Percentiles rank a stretch among this genome's conserved stretches.
Evolutionary conservation across 192 early-diverging fungal species (phyloP).

Genomic region (Jimgerdemannia lactiflua): DNA sequence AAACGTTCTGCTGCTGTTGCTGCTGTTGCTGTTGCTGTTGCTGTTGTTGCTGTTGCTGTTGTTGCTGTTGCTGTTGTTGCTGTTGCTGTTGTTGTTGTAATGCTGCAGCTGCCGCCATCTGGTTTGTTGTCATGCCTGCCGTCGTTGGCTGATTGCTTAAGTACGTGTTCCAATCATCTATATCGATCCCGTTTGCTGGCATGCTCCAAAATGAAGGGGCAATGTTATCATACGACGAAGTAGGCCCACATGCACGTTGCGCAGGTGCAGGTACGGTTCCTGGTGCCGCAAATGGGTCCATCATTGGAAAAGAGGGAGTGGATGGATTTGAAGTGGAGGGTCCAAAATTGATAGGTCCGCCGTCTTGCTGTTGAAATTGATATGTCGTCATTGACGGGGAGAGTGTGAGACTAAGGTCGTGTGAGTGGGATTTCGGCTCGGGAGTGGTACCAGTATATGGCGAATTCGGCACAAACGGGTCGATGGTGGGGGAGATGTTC

Average conservation of each 20-base stretch:
- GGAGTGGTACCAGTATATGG: constrained; percentile 2
- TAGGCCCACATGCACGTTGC: constrained; percentile 8
- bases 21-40: neutral
- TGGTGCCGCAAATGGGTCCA: constrained; percentile 33
- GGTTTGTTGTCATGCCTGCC: neutral
- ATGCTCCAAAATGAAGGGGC: constrained; percentile 29
- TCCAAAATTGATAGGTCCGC: neutral
- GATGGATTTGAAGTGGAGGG: constrained; percentile 3
- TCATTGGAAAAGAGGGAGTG: constrained; percentile 3
- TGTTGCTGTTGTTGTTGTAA: constrained; percentile 16
- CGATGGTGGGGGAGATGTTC: neutral
- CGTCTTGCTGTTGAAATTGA: constrained; percentile 1
- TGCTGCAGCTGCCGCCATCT: neutral
- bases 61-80: neutral
- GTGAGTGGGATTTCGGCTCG: neutral
- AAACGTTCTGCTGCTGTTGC: constrained; percentile 2
- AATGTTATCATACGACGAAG: constrained; percentile 16
- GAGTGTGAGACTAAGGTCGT: neutral
- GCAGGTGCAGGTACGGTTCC: constrained; percentile 11
- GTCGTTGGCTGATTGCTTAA: constrained; percentile 19
- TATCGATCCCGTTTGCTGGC: constrained; percentile 20
- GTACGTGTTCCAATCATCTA: constrained; percentile 34
- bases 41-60: constrained; percentile 4
- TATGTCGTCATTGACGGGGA: neutral
- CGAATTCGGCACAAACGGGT: constrained; percentile 16